A percentile compares a stretch with the other conserved stretches of the same genome.
phyloP scores from a whole-genome alignment of 1,284 basidiomycete species.

The Ganoderma leucocontextum region DNA sequence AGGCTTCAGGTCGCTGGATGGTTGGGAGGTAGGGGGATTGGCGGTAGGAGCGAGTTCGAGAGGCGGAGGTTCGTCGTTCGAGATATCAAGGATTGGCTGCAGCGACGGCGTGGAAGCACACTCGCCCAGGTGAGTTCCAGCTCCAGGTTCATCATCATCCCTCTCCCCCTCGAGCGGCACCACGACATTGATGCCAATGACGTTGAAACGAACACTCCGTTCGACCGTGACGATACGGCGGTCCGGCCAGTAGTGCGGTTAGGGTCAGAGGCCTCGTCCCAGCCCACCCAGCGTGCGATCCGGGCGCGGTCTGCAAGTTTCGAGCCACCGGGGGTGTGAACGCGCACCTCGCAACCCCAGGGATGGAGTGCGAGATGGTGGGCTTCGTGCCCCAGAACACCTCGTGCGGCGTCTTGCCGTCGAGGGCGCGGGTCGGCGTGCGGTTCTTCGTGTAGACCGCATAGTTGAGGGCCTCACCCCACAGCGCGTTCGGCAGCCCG shows the following conservation, averaged over 20 bases:
- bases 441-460: conserved; percentile 50
- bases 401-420: conserved; percentile 44
- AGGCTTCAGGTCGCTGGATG: no score
- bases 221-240: conserved; percentile 19
- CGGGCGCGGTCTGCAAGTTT: no score
- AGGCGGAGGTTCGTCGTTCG: no score
- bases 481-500: conserved; percentile 43
- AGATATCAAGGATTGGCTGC: no score
- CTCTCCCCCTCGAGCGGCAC: conserved; percentile 17
- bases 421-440: conserved; percentile 41
- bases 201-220: conserved; percentile 12
- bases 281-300: no score
- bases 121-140: no score
- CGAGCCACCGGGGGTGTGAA: no score
- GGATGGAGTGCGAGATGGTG: conserved; percentile 32
- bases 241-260: conserved; percentile 23
- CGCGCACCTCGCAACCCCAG: no score
- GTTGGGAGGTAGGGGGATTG: no score
- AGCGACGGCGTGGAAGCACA: no score
- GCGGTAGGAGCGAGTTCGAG: no score
- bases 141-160: not conserved
- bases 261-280: no score
- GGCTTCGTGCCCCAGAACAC: conserved; percentile 41
- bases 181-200: not conserved
- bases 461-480: conserved; percentile 48